Conservation (phyloP, 75 land plant genomes). For the Cryptomeria japonica region DNA sequence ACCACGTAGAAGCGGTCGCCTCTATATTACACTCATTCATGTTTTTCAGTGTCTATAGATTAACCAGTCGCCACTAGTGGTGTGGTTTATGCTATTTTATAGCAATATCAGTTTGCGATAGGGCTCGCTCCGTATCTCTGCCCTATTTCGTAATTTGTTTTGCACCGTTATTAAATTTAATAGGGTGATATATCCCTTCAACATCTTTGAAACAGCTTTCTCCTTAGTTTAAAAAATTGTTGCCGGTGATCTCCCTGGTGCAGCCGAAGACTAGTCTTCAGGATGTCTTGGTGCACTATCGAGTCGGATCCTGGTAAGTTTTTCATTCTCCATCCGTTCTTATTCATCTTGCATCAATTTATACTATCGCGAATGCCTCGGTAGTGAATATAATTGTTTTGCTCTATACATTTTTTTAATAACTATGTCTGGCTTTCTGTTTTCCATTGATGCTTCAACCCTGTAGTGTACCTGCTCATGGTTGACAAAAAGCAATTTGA, state of each 20-base stretch:
- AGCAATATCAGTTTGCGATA: no score
- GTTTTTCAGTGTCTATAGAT: background rate
- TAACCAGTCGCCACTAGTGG: background rate
- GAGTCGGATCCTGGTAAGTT: conserved; percentile 67
- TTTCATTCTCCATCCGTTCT: background rate
- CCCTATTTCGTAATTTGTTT: no score
- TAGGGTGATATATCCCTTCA: background rate
- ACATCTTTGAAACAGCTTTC: background rate
- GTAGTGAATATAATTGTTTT: background rate
- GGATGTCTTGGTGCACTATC: conserved; percentile 76
- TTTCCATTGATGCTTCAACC: no score
- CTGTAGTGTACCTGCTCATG: no score
- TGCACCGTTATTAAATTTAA: no score
- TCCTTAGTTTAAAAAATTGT: background rate
- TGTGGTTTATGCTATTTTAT: background rate
- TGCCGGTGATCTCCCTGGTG: background rate
- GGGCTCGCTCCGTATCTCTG: no score
- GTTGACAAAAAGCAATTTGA: no score
- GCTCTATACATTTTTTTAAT: background rate
- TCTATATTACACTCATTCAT: background rate
- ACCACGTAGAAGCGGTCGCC: background rate
- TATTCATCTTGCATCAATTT: background rate
- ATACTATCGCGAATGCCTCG: background rate
- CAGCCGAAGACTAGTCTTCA: conserved; percentile 1
- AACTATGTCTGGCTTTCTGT: background rate